Evolutionary conservation across 257 asterid species (phyloP).

Genomic region (Ballota nigra): DNA sequence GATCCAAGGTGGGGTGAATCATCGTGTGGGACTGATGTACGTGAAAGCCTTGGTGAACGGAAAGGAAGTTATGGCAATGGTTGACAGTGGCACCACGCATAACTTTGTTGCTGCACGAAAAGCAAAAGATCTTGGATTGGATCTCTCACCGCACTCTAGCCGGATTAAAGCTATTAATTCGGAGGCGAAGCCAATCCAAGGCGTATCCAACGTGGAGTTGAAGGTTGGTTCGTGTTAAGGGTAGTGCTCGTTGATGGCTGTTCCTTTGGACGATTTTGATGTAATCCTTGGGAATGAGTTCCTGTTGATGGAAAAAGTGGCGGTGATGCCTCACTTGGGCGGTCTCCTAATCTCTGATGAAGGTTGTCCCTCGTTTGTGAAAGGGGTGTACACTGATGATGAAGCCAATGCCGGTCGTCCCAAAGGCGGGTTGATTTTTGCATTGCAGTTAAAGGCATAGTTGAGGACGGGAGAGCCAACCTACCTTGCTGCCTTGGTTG

Average conservation of each 20-base stretch:
- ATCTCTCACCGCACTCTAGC: not conserved
- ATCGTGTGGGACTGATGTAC: not conserved
- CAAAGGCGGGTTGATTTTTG: not conserved
- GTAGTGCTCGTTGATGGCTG: not conserved
- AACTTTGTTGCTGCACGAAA: too few relatives aligned
- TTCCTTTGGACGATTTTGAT: not conserved
- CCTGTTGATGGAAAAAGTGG: not conserved
- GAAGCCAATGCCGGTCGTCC: not conserved
- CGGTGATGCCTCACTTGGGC: not conserved
- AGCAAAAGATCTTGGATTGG: not conserved
- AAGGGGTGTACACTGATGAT: not conserved
- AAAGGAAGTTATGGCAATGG: not conserved
- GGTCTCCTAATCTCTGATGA: not conserved
- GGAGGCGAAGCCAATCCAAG: not conserved
- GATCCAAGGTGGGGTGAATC: not conserved
- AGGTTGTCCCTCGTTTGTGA: not conserved
- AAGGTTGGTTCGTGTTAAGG: not conserved
- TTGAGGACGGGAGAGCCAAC: not conserved
- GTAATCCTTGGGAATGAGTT: not conserved
- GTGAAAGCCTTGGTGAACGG: not conserved
- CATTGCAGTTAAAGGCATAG: not conserved
- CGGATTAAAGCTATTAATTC: not conserved
- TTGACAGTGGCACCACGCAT: not conserved
- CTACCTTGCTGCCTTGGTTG: not conserved
- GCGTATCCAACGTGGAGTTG: not conserved